These are phyloP conservation scores for Pueraria montana DNA, from an alignment of 306 rosid species.

Conservation along the genomic window DNA sequence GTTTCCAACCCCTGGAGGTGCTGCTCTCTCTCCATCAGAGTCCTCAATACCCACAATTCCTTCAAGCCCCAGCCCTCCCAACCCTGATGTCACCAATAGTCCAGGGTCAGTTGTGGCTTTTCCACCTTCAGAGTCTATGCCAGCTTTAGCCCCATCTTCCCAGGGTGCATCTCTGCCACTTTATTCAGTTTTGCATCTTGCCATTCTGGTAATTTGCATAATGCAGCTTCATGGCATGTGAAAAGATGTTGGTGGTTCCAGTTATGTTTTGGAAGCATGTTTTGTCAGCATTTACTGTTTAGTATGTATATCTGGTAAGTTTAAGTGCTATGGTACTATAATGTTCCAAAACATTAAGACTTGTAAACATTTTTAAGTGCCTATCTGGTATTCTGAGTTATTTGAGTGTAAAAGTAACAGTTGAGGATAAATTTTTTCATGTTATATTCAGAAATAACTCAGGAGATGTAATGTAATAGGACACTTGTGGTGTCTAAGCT, in stretches of 20 bases:
- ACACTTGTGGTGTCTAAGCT: slow-evolving; percentile 30
- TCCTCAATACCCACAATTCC: slow-evolving; percentile 60
- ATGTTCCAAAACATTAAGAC: slow-evolving; percentile 33
- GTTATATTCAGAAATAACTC: slow-evolving; percentile 24
- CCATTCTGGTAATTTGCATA: slow-evolving; percentile 41
- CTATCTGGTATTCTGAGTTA: background rate
- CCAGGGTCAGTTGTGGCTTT: slow-evolving; percentile 51
- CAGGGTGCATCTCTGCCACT: slow-evolving; percentile 43
- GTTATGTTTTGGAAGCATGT: slow-evolving; percentile 37
- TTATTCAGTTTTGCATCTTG: slow-evolving; percentile 40
- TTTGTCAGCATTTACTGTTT: slow-evolving; percentile 22
- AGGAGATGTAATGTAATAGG: slow-evolving; percentile 23
- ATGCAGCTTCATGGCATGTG: slow-evolving; percentile 53
- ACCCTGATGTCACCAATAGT: slow-evolving; percentile 41
- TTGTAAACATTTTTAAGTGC: slow-evolving; percentile 27
- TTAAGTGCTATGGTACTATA: slow-evolving; percentile 8
- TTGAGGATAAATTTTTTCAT: slow-evolving; percentile 26
- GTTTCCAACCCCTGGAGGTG: slow-evolving; percentile 54
- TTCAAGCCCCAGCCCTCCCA: slow-evolving; percentile 63
- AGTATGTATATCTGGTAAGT: background rate
- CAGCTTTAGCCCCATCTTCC: slow-evolving; percentile 56
- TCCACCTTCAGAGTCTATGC: slow-evolving; percentile 50
- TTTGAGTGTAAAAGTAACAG: slow-evolving; percentile 29
- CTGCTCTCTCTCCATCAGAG: slow-evolving; percentile 55
- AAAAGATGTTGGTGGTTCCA: slow-evolving; percentile 35